Evolutionary conservation across 2,329 filamentous ascomycete genomes (phyloP), one percentile per base, ranked within the genome.

Genomic region (Ceratocystis cacaofunesta): DNA sequence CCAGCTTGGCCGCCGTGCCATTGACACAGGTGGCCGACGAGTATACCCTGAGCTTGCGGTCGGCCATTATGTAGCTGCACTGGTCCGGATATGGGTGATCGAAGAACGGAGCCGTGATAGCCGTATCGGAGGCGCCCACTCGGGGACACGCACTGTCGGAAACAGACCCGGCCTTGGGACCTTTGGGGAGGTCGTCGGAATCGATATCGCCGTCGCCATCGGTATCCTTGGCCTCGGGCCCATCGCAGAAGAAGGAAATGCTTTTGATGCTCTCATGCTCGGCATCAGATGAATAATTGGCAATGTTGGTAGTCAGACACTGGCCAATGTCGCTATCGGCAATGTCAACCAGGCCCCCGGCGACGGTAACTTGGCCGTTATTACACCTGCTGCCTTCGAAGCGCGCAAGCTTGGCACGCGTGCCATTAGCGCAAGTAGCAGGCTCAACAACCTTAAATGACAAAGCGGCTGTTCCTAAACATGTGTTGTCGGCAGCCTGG

Each of bases 1-100:
- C 67, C 5, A 73, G 58, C 52, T 66, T 68, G 0, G 70, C 72
- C 1, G 70, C 71, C 25, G 69, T 70, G 4, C n/a, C 62, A 19
- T 68, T 65, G 50, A 41, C 61, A 41, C 68, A 68, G 1, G 63
- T 66, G 7, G 68, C 68, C 6, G 65, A 10, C 15, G 41, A 62
- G 62, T 63, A 68, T 10, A 68, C 67, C 22, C 64, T 64, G 7
- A 67, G 66, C 57, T 65, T 66, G 44, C 65, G 63, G n/a, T 64
- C 62, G 8, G 62, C 61, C 62, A 66, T 62, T n/a, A 67, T 64
- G 36, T 66, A 67, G 55, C 61, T 65, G 62, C 68, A 68, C 50
- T 66, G 48, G 28, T 68, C 68, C 12, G 68, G 68, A 30, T 58
- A 55, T 7, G 66, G 66, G 28, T 68, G 68, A 10, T 68, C 66